phyloP scores from a whole-genome alignment of 768 basidiomycete genomes.

The Crassisporium funariophilum region DNA sequence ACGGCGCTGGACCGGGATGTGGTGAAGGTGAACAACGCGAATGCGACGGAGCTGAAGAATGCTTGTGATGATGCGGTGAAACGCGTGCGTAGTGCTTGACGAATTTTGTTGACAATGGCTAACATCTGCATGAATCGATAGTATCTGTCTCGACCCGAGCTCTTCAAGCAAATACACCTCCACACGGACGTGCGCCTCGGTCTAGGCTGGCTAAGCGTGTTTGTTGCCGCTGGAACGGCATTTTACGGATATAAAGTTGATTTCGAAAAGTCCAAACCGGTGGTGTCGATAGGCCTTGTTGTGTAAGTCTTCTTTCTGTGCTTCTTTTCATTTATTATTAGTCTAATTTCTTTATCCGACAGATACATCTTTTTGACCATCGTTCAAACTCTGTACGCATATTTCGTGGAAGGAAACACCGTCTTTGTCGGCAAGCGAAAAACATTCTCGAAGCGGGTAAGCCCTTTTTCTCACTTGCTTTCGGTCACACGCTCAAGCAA shows the following conservation, averaged over 20 bases:
- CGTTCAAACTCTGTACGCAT: conserved; percentile 79
- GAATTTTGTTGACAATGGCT: not conserved
- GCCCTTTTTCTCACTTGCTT: conserved; percentile 38
- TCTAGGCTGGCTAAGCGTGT: conserved; percentile 85
- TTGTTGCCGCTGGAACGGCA: conserved; percentile 79
- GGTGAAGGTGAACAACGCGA: conserved; percentile 64
- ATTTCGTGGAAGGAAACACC: conserved; percentile 80
- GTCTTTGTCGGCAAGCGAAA: conserved; percentile 91
- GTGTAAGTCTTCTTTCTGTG: conserved; percentile 52
- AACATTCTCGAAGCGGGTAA: conserved; percentile 82
- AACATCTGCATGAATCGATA: conserved; percentile 29
- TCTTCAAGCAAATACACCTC: conserved; percentile 84
- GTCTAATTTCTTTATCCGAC: conserved; percentile 3
- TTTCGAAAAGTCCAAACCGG: conserved; percentile 87
- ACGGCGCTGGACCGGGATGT: conserved; percentile 49
- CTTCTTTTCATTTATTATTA: conserved; percentile 9
- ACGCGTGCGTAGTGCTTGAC: conserved; percentile 54
- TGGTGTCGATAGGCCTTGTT: conserved; percentile 77
- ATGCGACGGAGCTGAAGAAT: conserved; percentile 61
- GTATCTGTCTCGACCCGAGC: conserved; percentile 77
- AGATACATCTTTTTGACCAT: conserved; percentile 79
- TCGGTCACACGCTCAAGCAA: not conserved
- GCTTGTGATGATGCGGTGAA: conserved; percentile 88
- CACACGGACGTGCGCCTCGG: conserved; percentile 89
- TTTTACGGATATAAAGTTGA: conserved; percentile 85